Evolutionary conservation across 225 moss, liverwort and hornwort species (phyloP).

Genomic region (Climacium dendroides): DNA sequence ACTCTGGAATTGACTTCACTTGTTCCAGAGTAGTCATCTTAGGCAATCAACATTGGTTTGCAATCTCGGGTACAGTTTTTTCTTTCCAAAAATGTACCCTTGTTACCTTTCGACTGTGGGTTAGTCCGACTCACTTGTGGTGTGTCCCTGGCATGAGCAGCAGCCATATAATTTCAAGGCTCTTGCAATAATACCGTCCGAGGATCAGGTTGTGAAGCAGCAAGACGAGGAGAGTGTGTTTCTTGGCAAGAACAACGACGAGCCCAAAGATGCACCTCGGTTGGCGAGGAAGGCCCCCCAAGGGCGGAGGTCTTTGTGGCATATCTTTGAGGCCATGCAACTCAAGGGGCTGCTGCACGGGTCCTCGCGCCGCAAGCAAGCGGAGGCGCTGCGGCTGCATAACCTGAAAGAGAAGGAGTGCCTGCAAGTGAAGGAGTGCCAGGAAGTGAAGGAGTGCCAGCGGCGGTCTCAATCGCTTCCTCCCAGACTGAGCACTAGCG

Average conservation of each 20-base stretch:
- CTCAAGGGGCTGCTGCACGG: slow-evolving; percentile 34
- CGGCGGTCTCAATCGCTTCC: slow-evolving; percentile 14
- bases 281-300: slow-evolving; percentile 7
- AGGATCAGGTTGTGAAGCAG: neutral
- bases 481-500: neutral
- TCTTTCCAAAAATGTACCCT: neutral
- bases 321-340: slow-evolving; percentile 52
- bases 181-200: neutral
- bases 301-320: slow-evolving; percentile 33
- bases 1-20: neutral
- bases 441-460: neutral
- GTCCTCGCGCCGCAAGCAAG: slow-evolving; percentile 33
- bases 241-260: neutral
- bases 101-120: neutral
- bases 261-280: neutral
- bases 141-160: neutral
- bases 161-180: neutral
- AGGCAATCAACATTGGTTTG: neutral
- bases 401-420: slow-evolving; percentile 5
- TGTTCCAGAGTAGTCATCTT: neutral
- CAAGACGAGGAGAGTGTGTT: neutral
- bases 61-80: neutral
- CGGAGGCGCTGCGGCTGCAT: slow-evolving; percentile 15
- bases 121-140: neutral
- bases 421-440: neutral